Percentiles rank a stretch among this genome's conserved stretches.
These are phyloP conservation scores for Trametes cingulata DNA, from an alignment of 768 basidiomycete genomes.

Conservation along the genomic window DNA sequence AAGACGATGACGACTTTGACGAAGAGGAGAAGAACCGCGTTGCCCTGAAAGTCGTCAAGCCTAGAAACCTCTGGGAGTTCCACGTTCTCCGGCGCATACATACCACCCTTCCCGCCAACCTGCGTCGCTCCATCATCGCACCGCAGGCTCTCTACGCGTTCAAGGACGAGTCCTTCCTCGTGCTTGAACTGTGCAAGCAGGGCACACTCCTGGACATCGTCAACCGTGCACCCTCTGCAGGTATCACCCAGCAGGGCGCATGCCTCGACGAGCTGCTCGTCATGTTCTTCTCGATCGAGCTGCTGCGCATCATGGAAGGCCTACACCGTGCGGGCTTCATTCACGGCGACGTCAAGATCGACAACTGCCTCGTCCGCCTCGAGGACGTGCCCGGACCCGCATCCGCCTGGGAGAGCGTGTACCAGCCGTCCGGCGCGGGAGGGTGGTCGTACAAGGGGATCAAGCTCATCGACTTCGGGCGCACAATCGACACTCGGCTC, in stretches of 20 bases:
- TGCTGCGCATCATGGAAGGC: slow-evolving; percentile 78
- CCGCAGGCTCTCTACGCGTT: slow-evolving; percentile 84
- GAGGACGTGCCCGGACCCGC: slow-evolving; percentile 76
- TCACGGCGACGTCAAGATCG: slow-evolving; percentile 98
- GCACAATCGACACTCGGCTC: slow-evolving; percentile 81
- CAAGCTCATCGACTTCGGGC: slow-evolving; percentile 96
- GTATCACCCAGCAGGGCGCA: slow-evolving; percentile 77
- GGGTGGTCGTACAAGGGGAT: slow-evolving; percentile 91
- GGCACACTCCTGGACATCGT: slow-evolving; percentile 92
- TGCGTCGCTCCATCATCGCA: slow-evolving; percentile 69
- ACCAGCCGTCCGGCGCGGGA: slow-evolving; percentile 73
- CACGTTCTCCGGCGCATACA: slow-evolving; percentile 80
- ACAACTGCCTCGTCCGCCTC: slow-evolving; percentile 94
- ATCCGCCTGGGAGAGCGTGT: slow-evolving; percentile 71
- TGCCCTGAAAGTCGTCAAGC: slow-evolving; percentile 91
- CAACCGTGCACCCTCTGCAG: slow-evolving; percentile 76
- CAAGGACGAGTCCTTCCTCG: slow-evolving; percentile 85
- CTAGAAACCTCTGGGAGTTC: slow-evolving; percentile 91
- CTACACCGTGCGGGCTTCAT: slow-evolving; percentile 86
- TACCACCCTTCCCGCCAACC: slow-evolving; percentile 54
- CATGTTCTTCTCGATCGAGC: slow-evolving; percentile 93
- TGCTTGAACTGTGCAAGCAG: slow-evolving; percentile 86
- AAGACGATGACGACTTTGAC: slow-evolving; percentile 48
- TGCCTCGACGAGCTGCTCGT: slow-evolving; percentile 91
- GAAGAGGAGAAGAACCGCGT: slow-evolving; percentile 58